Base-by-base conservation (phyloP, 306 rosid species). In the Crotalaria pallida region DNA sequence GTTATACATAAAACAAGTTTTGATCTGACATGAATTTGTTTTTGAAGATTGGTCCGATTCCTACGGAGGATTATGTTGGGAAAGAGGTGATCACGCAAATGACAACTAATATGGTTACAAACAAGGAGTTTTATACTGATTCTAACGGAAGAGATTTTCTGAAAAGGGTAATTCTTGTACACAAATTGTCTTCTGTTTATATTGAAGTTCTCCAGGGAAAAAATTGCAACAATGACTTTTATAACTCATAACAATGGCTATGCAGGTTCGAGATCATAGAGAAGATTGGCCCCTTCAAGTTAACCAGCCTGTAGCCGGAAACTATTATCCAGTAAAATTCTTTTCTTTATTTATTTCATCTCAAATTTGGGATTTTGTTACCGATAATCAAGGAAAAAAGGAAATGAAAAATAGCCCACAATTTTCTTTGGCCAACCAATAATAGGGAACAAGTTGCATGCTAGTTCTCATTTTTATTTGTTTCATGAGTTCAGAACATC, bases 111-210 rank as follows among this genome's bases (percentile, higher is more conserved):
- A 85, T 93, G 97, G 92, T 5, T 56, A 93, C 96, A 48, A 75
- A 88, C 74, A 82, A 86, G 80, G 84, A 56, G 81, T 93, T 90
- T 27, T 88, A 84, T 73, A 90, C 98, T 11, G 97, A 93, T 76
- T 90, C 97, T 8, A 93, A 93, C 5, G 98, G 96, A 56, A 82
- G 98, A 74, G 98, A 93, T 72, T 90, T 93, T 83, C 83, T 93
- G 13, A 81, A 93, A 82, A 72, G 98, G 87, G 98, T 88, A 82
- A 73, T 16, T 53, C 41, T 7, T 6, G 11, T 53, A 19, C 73
- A 29, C 73, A 29, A 34, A 9, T 65, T 65, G 63, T 72, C 27
- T 23, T 53, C 13, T 19, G 1, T 41, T 24, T 36, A 55, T 49
- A 15, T 41, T 71, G 65, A 26, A 60, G 41, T 55, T 6, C 40